A percentile compares a stretch with the other conserved stretches of the same genome.
phyloP scores from a whole-genome alignment of 106 monocot genomes.

The Agapanthus africanus region DNA sequence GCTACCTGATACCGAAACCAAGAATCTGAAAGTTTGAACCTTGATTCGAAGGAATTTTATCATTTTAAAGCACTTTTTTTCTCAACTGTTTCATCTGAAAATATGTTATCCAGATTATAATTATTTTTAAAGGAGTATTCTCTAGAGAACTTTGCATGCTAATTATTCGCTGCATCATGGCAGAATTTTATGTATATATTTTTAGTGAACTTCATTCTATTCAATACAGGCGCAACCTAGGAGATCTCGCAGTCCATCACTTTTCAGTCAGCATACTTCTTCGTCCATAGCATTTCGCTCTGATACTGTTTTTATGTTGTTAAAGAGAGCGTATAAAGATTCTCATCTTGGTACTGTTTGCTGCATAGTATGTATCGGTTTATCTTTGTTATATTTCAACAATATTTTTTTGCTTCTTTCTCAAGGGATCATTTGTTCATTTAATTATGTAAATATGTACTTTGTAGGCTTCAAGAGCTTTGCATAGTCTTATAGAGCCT shows the following conservation, averaged over 20 bases:
- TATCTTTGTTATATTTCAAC: neutral
- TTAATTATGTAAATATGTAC: conserved; percentile 5
- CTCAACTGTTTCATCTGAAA: neutral
- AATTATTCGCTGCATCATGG: conserved; percentile 1
- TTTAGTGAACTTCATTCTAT: neutral
- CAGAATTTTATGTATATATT: neutral
- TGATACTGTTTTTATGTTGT: conserved; percentile 62
- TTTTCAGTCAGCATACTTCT: conserved; percentile 35
- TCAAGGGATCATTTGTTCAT: neutral
- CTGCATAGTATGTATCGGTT: conserved; percentile 46
- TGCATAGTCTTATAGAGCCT: conserved; percentile 56
- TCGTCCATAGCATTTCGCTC: conserved; percentile 65
- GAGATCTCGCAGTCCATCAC: conserved; percentile 58
- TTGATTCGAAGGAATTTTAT: neutral
- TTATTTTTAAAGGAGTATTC: neutral
- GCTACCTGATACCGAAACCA: too few relatives aligned
- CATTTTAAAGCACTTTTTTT: neutral
- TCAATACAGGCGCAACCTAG: conserved; percentile 61
- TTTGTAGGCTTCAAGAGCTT: conserved; percentile 61
- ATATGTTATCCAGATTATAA: neutral
- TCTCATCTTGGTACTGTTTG: conserved; percentile 69
- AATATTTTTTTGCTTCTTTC: neutral
- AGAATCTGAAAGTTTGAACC: neutral
- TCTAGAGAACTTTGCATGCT: neutral
- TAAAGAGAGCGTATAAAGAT: conserved; percentile 80